Conservation (phyloP, 106 monocot species). For the Dendrobium chrysotoxum region DNA sequence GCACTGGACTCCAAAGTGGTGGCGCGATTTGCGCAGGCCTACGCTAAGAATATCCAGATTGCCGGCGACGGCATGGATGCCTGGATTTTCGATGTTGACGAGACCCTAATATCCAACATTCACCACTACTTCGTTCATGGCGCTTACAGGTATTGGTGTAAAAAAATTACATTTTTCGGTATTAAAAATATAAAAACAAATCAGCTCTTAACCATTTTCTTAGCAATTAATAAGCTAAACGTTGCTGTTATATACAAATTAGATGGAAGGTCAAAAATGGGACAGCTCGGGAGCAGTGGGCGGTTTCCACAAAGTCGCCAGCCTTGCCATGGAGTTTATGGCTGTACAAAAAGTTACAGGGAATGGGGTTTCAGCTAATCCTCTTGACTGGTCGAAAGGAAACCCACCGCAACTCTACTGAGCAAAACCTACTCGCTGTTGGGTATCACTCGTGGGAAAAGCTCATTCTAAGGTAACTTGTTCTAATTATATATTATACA, state of each 20-base stretch:
- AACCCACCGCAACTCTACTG: conserved; percentile 20
- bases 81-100: conserved; percentile 49
- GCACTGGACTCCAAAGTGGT: conserved; percentile 26
- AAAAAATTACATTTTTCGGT: too few relatives aligned
- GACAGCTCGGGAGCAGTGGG: conserved; percentile 4
- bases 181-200: too few relatives aligned
- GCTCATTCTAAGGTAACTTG: conserved; percentile 16
- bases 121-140: conserved; percentile 30
- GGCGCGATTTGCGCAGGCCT: conserved; percentile 15
- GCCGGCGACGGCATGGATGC: conserved; percentile 29
- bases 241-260: not conserved
- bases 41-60: conserved; percentile 17
- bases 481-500: not conserved
- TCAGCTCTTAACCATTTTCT: too few relatives aligned
- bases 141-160: conserved; percentile 1
- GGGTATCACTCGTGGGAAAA: conserved; percentile 17
- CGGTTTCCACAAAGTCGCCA: not conserved
- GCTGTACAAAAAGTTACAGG: conserved; percentile 20
- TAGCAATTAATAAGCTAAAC: too few relatives aligned
- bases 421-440: conserved; percentile 14
- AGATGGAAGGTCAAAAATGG: conserved; percentile 1
- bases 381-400: conserved; percentile 24
- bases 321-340: conserved; percentile 27
- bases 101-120: conserved; percentile 38
- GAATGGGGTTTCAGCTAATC: conserved; percentile 21